A percentile compares a stretch with the other conserved stretches of the same genome.
Evolutionary conservation across 306 rosid genomes (phyloP).

Genomic region (Lablab purpureus): DNA sequence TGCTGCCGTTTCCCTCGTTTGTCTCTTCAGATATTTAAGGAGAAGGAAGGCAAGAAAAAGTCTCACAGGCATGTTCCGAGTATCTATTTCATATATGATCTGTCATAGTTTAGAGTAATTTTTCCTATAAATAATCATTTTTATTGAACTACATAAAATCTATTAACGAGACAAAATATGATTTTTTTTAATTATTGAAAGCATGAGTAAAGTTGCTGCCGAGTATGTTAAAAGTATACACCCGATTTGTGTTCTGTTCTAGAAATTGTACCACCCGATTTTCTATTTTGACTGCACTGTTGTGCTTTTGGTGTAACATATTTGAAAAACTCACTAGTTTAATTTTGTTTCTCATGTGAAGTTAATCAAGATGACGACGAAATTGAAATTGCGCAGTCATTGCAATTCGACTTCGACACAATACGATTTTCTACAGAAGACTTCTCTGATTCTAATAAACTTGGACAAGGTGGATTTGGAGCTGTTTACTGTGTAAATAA

Average conservation of each 20-base stretch:
- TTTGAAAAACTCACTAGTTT: conserved; percentile 8
- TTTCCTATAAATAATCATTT: background rate
- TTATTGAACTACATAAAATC: background rate
- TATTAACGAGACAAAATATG: background rate
- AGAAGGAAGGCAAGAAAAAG: background rate
- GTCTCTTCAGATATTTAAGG: background rate
- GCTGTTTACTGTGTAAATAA: conserved; percentile 44
- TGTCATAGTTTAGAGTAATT: background rate
- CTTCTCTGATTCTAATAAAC: conserved; percentile 48
- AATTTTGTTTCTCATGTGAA: background rate
- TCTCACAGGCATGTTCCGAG: background rate
- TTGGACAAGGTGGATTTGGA: conserved; percentile 58
- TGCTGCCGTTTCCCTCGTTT: background rate
- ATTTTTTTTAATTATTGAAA: background rate
- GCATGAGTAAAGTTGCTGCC: background rate
- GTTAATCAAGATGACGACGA: conserved; percentile 27
- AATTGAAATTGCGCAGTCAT: conserved; percentile 17
- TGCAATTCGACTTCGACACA: conserved; percentile 40
- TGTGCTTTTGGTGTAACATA: background rate
- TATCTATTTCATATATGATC: background rate
- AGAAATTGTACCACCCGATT: background rate
- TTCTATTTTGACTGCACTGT: background rate
- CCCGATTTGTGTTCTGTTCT: background rate
- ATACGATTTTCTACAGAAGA: conserved; percentile 43
- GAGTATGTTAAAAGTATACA: background rate